Conservation (phyloP, 2,329 filamentous ascomycete species). For the Fusarium ambrosium region DNA sequence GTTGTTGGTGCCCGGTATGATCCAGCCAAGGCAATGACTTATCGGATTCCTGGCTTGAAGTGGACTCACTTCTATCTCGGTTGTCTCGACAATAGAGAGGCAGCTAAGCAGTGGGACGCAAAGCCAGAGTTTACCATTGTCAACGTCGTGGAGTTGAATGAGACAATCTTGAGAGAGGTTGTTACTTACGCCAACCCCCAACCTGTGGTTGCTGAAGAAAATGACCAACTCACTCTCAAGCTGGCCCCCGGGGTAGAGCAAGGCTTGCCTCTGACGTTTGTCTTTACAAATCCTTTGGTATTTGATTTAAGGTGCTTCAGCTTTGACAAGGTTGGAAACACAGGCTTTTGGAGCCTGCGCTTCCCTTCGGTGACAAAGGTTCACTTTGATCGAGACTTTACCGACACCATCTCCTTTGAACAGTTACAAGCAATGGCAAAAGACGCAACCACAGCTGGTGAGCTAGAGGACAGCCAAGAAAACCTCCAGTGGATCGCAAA, state of each 20-base stretch:
- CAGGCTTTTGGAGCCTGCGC: constrained; percentile 78
- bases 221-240: constrained; percentile 59
- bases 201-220: constrained; percentile 55
- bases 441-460: constrained; percentile 64
- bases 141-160: constrained; percentile 71
- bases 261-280: constrained; percentile 58
- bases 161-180: constrained; percentile 65
- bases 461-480: constrained; percentile 70
- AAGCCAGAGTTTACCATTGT: constrained; percentile 76
- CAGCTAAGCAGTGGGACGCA: constrained; percentile 63
- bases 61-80: constrained; percentile 89
- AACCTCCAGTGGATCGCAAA: constrained; percentile 71
- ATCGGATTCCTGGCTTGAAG: constrained; percentile 66
- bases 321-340: constrained; percentile 79
- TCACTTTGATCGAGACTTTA: constrained; percentile 79
- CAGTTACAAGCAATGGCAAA: constrained; percentile 78
- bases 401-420: constrained; percentile 76
- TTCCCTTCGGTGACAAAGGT: constrained; percentile 84
- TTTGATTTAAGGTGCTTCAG: constrained; percentile 86
- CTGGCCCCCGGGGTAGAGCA: constrained; percentile 60
- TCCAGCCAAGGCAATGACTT: constrained; percentile 69
- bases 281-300: constrained; percentile 80
- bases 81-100: constrained; percentile 78
- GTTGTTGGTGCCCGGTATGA: constrained; percentile 82
- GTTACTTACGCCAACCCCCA: constrained; percentile 61